Evolutionary conservation across 495 filamentous ascomycete species (phyloP), one percentile per base, ranked within the genome.

Genomic region (Lophium mytilinum): DNA sequence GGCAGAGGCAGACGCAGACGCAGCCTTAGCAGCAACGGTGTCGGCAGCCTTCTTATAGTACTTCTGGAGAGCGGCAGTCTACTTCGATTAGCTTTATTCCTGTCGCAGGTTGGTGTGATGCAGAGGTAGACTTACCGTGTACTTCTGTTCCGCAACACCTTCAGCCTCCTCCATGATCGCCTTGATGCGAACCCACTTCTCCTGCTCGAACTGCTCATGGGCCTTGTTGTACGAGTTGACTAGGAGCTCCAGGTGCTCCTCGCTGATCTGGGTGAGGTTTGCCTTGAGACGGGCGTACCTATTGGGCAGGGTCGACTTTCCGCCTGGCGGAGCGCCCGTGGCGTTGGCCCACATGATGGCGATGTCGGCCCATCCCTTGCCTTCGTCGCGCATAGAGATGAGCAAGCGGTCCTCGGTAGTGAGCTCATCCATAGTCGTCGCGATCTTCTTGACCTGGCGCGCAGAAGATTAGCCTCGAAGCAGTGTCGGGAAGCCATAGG

Each of bases 201-300:
- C 57, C n/a, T 37, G 39, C 42, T 60, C 57, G 33, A 60, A 48
- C 10, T 21, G 15, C 21, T 55, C 51, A 19, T 60, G 37, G 2
- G 56, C 52, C 18, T 55, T 48, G 40, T 50, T 60, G 39, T 15
- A 21, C 18, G 39, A 18, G 33, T 56, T 35, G n/a, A 60, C 21
- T 4, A 47, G 40, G 21, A 9, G 11, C 2, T 55, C 37, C 45
- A 24, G 11, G 36, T 60, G 52, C 17, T 60, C 52, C 15, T 8
- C 40, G 1, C 14, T 55, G 19, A 60, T 33, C 19, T 24, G 37
- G 9, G 24, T 17, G 14, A 55, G n/a, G 18, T 52, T 53, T 4
- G 56, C 49, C 56, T 58, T 58, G 40, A 58, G 49, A 10, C 56
- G 49, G 14, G 48, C 17, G 50, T 58, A 58, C 37, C 56, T 49